Evolutionary conservation across 257 asterid genomes (phyloP), one percentile per base, ranked within the genome.

Genomic region (Nicotiana knightiana): DNA sequence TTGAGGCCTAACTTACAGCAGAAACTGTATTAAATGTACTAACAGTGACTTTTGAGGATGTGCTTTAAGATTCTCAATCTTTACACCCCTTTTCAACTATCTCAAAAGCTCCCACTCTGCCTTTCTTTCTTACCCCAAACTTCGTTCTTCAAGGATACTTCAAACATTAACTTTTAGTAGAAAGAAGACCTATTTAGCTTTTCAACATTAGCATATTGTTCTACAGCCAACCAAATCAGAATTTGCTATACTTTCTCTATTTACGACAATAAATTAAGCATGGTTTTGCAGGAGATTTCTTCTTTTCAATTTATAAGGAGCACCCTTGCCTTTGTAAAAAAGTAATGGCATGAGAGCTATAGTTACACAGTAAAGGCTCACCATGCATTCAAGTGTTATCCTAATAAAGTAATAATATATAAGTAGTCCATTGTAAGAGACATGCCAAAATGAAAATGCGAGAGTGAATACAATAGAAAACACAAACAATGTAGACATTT

Each of bases 371-470:
- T 26, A 51, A 75, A 26, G 63, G 63, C 46, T 75, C 43, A 75
- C 16, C 3, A 75, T 28, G 80, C 63, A 73, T 73, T 73, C 79
- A 51, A 75, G 80, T 75, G 63, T 51, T 7, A 51, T 75, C 80
- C 80, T 51, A 51, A 28, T 75, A 75, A 15, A 21, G 24, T 21
- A 21, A 21, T 21, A 21, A 46, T 28, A 2, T 53, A 28, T 32
- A n/a, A 75, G 28, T 51, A 51, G 26, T 3, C 28, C 35, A 30
- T 15, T 15, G 53, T 51, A 26, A 51, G 28, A 48, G 79, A 75
- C 43, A 0, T 15, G 53, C 68, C n/a, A 13, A 68, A 64, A 63
- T 24, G 28, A 5, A 24, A 35, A 26, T 48, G 51, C 57, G 48
- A 33, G 12, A 81, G 48, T 54, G 65, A 26, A 76, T 35, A 5